Conservation (phyloP, 805 yeast genomes). For the Myxozyma sirexii region DNA sequence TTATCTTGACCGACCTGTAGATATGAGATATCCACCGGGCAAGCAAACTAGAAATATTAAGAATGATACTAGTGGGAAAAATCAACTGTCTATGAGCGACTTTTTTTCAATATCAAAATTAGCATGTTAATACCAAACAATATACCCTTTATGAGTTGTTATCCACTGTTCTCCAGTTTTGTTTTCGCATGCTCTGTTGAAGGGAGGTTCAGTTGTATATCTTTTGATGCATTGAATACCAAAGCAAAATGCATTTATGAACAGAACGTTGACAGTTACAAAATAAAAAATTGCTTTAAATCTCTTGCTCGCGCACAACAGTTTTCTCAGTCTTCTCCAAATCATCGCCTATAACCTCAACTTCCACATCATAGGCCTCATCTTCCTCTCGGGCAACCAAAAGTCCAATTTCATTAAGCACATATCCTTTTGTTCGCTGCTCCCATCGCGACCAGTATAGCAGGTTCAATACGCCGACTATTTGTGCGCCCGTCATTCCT, state of each 20-base stretch:
- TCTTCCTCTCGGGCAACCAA: background rate
- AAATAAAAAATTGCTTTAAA: background rate
- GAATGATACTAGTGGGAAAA: background rate
- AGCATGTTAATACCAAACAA: background rate
- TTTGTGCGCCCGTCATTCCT: background rate
- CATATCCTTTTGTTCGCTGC: background rate
- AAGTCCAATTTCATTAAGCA: constrained; percentile 12
- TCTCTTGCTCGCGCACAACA: background rate
- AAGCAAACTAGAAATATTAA: background rate
- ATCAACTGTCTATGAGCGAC: background rate
- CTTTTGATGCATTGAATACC: no score
- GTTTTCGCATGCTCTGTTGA: no score
- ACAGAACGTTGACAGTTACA: no score
- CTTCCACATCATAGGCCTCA: background rate
- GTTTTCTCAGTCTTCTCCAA: background rate
- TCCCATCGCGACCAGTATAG: constrained; percentile 8
- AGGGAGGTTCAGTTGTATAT: no score
- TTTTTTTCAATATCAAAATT: constrained; percentile 1
- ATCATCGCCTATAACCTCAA: background rate
- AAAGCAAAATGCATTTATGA: no score
- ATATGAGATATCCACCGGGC: background rate
- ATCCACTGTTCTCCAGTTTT: background rate
- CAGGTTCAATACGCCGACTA: background rate
- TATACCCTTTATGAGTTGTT: background rate
- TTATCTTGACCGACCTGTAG: background rate